Evolutionary conservation across 495 filamentous ascomycete genomes (phyloP).

Genomic region (Elasticomyces elasticus): DNA sequence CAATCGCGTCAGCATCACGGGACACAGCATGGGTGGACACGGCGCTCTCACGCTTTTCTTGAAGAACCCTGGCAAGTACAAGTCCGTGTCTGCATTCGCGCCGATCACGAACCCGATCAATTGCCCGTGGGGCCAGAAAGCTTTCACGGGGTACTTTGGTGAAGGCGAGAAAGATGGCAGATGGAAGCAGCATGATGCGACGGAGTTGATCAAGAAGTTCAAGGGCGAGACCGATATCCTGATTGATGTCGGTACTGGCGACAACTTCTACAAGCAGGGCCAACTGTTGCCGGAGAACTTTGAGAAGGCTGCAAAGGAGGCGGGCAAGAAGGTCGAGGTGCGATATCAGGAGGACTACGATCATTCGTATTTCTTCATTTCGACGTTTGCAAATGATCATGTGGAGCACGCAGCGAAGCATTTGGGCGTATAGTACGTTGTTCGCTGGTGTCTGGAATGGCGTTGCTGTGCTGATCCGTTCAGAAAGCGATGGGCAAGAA

Average conservation of each 20-base stretch:
- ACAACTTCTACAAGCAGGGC: constrained; percentile 90
- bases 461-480: constrained; percentile 5
- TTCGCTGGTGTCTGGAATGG: background rate
- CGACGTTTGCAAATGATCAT: constrained; percentile 81
- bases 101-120: constrained; percentile 80
- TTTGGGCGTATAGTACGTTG: constrained; percentile 46
- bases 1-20: constrained; percentile 65
- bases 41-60: constrained; percentile 88
- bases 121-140: constrained; percentile 93
- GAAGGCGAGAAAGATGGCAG: constrained; percentile 54
- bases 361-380: constrained; percentile 93
- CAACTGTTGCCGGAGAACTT: constrained; percentile 94
- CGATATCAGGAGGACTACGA: constrained; percentile 89
- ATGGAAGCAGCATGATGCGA: constrained; percentile 89
- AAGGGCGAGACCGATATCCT: constrained; percentile 60
- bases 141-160: constrained; percentile 82
- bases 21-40: constrained; percentile 95
- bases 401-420: constrained; percentile 83
- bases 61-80: constrained; percentile 80
- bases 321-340: constrained; percentile 57
- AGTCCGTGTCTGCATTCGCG: constrained; percentile 78
- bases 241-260: constrained; percentile 84
- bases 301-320: constrained; percentile 61
- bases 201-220: constrained; percentile 72
- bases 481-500: constrained; percentile 8